These are phyloP conservation scores for Ustilago hordei DNA, from an alignment of 1,284 basidiomycete genomes.

Conservation along the genomic window DNA sequence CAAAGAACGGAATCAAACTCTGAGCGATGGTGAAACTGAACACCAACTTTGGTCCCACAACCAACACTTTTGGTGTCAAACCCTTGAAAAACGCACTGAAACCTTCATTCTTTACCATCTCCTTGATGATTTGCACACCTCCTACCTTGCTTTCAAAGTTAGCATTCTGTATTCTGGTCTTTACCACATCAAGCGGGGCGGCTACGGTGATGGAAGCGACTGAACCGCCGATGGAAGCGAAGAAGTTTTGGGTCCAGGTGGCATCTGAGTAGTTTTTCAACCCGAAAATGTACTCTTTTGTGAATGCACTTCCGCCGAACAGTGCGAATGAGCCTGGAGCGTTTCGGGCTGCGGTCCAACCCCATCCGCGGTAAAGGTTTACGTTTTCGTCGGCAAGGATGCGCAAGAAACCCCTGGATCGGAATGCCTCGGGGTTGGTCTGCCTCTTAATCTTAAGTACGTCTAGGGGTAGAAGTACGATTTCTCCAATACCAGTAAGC, in stretches of 20 bases:
- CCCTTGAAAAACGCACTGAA: slow-evolving; percentile 93
- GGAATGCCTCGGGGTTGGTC: slow-evolving; percentile 67
- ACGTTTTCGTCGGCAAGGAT: slow-evolving; percentile 92
- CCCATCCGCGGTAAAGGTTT: slow-evolving; percentile 94
- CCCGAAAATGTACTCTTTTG: slow-evolving; percentile 92
- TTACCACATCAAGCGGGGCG: slow-evolving; percentile 94
- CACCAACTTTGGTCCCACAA: slow-evolving; percentile 96
- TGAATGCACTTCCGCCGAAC: slow-evolving; percentile 93
- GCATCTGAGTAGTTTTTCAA: slow-evolving; percentile 90
- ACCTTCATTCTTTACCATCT: slow-evolving; percentile 90
- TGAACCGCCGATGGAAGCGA: slow-evolving; percentile 89
- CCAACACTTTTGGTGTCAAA: slow-evolving; percentile 82
- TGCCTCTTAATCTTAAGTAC: slow-evolving; percentile 95
- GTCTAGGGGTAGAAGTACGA: slow-evolving; percentile 92
- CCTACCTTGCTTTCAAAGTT: slow-evolving; percentile 91
- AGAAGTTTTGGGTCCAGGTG: slow-evolving; percentile 85
- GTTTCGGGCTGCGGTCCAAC: slow-evolving; percentile 98
- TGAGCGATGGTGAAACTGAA: slow-evolving; percentile 98
- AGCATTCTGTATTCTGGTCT: slow-evolving; percentile 89
- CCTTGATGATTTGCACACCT: slow-evolving; percentile 86
- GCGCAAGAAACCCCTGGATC: slow-evolving; percentile 80
- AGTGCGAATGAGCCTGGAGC: slow-evolving; percentile 91
- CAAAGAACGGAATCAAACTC: slow-evolving; percentile 92
- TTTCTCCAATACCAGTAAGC: slow-evolving; percentile 82
- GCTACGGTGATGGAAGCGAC: slow-evolving; percentile 95